These are phyloP conservation scores for Strigomonas galati DNA, from an alignment of 208 protist genomes.

Conservation along the genomic window DNA sequence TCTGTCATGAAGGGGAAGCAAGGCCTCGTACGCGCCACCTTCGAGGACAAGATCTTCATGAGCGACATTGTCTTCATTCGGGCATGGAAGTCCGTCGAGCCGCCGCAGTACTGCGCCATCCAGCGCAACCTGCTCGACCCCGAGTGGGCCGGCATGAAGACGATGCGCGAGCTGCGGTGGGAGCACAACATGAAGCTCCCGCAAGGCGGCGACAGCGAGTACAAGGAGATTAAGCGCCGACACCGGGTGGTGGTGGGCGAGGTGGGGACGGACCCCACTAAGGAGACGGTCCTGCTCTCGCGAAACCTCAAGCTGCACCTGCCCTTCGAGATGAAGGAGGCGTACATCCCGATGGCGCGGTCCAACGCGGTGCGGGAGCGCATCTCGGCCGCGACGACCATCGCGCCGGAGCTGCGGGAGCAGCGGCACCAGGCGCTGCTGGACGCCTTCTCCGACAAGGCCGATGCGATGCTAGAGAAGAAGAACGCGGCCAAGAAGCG, in stretches of 20 bases:
- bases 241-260: slow-evolving; percentile 56
- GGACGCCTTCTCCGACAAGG: slow-evolving; percentile 62
- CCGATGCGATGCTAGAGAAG: slow-evolving; percentile 72
- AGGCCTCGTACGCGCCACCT: slow-evolving; percentile 97
- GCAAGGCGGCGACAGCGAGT: slow-evolving; percentile 65
- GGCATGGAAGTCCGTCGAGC: slow-evolving; percentile 96
- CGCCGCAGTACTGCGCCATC: slow-evolving; percentile 96
- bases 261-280: slow-evolving; percentile 33
- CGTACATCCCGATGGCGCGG: slow-evolving; percentile 76
- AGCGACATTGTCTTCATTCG: slow-evolving; percentile 99
- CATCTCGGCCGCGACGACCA: slow-evolving; percentile 59
- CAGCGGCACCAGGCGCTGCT: slow-evolving; percentile 79
- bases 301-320: slow-evolving; percentile 80
- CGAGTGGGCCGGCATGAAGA: slow-evolving; percentile 81
- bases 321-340: slow-evolving; percentile 90
- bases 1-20: slow-evolving; percentile 90
- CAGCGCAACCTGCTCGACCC: slow-evolving; percentile 89
- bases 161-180: slow-evolving; percentile 84
- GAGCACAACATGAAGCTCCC: slow-evolving; percentile 59
- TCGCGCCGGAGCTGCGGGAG: slow-evolving; percentile 76
- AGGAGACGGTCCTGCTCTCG: slow-evolving; percentile 64
- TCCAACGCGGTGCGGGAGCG: slow-evolving; percentile 68
- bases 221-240: slow-evolving; percentile 84
- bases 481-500: slow-evolving; percentile 77
- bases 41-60: slow-evolving; percentile 99